Conservation (phyloP, 306 rosid species). For the Glycyrrhiza uralensis region DNA sequence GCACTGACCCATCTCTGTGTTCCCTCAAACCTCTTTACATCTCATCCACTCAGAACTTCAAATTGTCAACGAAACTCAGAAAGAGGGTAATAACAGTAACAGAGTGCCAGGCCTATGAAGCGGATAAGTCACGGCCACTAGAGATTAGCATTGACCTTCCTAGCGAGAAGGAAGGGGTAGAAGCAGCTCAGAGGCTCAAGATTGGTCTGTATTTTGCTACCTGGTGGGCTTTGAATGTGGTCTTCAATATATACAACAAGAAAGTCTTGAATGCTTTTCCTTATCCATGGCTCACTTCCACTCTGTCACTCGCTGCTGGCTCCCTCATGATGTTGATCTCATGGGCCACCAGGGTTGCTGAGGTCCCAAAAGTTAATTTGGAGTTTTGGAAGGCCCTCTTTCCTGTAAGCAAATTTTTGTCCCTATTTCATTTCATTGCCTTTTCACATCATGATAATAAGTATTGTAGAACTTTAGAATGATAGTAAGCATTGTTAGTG, state of each 20-base stretch:
- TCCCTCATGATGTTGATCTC: conserved; percentile 77
- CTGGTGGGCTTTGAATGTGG: conserved; percentile 94
- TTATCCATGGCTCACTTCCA: conserved; percentile 79
- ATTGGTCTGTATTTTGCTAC: conserved; percentile 67
- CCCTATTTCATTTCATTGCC: conserved; percentile 11
- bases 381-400: conserved; percentile 71
- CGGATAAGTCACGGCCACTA: conserved; percentile 51
- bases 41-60: conserved; percentile 38
- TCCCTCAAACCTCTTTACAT: conserved; percentile 46
- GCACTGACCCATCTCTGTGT: not conserved
- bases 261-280: conserved; percentile 79
- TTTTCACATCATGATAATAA: not conserved
- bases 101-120: conserved; percentile 62
- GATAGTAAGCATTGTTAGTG: no score
- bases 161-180: conserved; percentile 27
- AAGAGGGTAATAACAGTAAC: conserved; percentile 27
- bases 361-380: conserved; percentile 55
- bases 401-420: conserved; percentile 43
- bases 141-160: conserved; percentile 61
- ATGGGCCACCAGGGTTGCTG: conserved; percentile 67
- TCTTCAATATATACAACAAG: conserved; percentile 80
- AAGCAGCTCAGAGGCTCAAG: conserved; percentile 48
- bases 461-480: not conserved
- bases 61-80: conserved; percentile 24
- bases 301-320: conserved; percentile 75